phyloP scores from a whole-genome alignment of 805 yeast genomes.

The Kurtzmaniella fragi region DNA sequence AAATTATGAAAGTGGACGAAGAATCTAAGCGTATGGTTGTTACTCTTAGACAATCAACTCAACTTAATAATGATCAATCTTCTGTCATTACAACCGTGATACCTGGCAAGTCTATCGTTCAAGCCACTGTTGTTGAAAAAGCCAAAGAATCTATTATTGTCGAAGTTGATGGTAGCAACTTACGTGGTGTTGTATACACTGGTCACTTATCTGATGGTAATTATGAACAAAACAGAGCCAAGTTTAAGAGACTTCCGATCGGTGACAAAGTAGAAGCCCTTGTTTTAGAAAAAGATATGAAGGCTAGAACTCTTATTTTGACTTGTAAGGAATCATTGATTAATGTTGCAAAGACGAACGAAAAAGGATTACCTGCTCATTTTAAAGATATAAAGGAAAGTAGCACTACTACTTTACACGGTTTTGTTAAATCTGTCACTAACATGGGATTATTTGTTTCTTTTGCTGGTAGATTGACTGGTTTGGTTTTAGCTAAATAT shows the following conservation, averaged over 20 bases:
- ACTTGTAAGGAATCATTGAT: constrained; percentile 65
- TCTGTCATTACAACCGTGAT: constrained; percentile 42
- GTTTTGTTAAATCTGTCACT: constrained; percentile 77
- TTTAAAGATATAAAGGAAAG: constrained; percentile 55
- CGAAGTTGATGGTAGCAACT: constrained; percentile 45
- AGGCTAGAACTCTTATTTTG: constrained; percentile 55
- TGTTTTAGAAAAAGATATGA: constrained; percentile 61
- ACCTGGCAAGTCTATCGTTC: constrained; percentile 59
- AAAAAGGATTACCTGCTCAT: constrained; percentile 47
- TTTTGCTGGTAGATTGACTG: constrained; percentile 76
- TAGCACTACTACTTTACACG: constrained; percentile 46
- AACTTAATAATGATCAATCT: constrained; percentile 43
- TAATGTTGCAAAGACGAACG: constrained; percentile 47
- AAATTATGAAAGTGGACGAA: constrained; percentile 53
- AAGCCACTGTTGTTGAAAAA: constrained; percentile 64
- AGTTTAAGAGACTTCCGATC: constrained; percentile 54
- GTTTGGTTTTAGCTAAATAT: constrained; percentile 73
- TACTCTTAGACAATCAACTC: constrained; percentile 65
- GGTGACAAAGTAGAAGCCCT: constrained; percentile 61
- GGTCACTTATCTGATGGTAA: constrained; percentile 79
- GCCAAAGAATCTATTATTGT: constrained; percentile 68
- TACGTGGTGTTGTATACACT: constrained; percentile 66
- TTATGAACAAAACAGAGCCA: constrained; percentile 65
- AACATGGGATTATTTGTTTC: constrained; percentile 76
- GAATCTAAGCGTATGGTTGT: constrained; percentile 56